Evolutionary conservation across 1,139 yeast genomes (phyloP).

Genomic region (Entelexis paramagnoliae): DNA sequence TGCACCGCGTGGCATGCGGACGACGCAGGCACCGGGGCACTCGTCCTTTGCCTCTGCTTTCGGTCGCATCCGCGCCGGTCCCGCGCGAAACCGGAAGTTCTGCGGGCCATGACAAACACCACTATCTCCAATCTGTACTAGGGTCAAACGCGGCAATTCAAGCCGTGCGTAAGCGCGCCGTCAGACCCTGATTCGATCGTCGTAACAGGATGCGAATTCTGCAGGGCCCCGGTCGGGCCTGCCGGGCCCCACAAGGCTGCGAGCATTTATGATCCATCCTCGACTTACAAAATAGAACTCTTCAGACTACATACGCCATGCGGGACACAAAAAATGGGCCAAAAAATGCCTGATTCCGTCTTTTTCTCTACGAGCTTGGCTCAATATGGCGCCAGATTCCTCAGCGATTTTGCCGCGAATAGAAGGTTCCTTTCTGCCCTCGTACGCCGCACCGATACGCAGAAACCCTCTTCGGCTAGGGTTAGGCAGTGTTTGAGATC

Average conservation of each 20-base stretch:
- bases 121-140: neutral
- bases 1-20: too few relatives aligned
- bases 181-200: neutral
- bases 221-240: neutral
- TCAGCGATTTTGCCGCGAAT: neutral
- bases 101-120: neutral
- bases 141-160: neutral
- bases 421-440: neutral
- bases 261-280: too few relatives aligned
- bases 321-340: neutral
- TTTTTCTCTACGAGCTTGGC: neutral
- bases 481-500: constrained; percentile 1
- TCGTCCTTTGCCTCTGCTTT: neutral
- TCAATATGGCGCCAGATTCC: neutral
- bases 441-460: constrained; percentile 6
- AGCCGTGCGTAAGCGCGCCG: constrained; percentile 5
- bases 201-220: neutral
- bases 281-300: too few relatives aligned
- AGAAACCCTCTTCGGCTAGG: neutral
- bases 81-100: neutral
- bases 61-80: too few relatives aligned
- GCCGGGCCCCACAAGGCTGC: neutral
- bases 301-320: too few relatives aligned
- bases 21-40: neutral
- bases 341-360: neutral